Evolutionary conservation across 305 asterid genomes (phyloP).

Genomic region (Ilex paraguariensis): DNA sequence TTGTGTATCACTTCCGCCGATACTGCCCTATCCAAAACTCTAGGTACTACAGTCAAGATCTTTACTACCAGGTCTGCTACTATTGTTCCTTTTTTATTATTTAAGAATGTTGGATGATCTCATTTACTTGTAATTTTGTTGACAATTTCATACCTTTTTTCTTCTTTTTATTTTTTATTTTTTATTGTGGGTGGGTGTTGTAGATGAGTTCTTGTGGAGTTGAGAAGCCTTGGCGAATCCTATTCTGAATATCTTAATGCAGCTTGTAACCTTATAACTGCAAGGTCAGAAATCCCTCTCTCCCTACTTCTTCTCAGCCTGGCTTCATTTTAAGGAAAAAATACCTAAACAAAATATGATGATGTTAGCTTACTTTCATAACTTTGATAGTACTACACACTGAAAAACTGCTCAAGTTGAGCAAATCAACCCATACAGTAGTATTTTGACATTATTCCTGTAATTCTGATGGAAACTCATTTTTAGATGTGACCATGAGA

Average conservation of each 20-base stretch:
- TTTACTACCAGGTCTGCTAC: constrained; percentile 70
- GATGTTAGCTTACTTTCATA: no score
- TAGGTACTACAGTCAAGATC: constrained; percentile 65
- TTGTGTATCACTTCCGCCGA: constrained; percentile 86
- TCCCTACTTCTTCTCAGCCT: neutral
- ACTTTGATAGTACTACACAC: no score
- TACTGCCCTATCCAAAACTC: constrained; percentile 61
- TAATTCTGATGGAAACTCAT: constrained; percentile 8
- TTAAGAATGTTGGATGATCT: neutral
- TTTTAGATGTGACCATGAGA: constrained; percentile 84
- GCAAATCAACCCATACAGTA: no score
- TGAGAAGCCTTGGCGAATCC: constrained; percentile 64
- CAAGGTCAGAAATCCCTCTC: constrained; percentile 42
- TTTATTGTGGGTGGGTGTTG: constrained; percentile 11
- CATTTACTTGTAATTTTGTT: neutral
- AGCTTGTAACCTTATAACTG: constrained; percentile 54
- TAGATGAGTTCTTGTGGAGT: constrained; percentile 82
- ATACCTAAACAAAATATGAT: no score
- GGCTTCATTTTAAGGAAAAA: neutral
- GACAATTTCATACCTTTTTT: neutral
- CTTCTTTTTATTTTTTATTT: no score
- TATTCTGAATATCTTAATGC: constrained; percentile 56
- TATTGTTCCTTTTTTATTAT: neutral
- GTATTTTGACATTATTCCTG: neutral
- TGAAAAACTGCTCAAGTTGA: no score